A percentile compares a stretch with the other conserved stretches of the same genome.
These are phyloP conservation scores for Nakazawaea ishiwadae DNA, from an alignment of 805 yeast species.

Conservation along the genomic window DNA sequence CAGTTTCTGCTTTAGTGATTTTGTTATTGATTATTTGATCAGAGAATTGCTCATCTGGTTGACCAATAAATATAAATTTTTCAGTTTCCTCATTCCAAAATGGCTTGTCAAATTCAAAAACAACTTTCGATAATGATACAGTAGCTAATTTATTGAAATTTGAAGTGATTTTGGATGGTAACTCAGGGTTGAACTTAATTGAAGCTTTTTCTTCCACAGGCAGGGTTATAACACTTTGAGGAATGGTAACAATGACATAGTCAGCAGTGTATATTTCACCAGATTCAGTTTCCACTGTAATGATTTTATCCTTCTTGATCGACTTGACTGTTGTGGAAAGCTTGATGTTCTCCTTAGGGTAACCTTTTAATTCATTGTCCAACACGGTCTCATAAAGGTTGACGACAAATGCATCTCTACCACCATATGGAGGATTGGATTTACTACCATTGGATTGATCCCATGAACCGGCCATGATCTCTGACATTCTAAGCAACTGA, in stretches of 20 bases:
- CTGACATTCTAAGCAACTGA: slow-evolving; percentile 23
- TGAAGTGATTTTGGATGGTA: slow-evolving; percentile 28
- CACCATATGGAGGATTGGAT: slow-evolving; percentile 21
- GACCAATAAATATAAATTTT: slow-evolving; percentile 24
- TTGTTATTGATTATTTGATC: slow-evolving; percentile 11
- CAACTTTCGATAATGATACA: slow-evolving; percentile 42
- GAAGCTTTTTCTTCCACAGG: slow-evolving; percentile 23
- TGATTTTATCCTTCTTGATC: slow-evolving; percentile 22
- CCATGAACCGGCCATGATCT: slow-evolving; percentile 26
- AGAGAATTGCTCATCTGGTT: slow-evolving; percentile 22
- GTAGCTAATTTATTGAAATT: slow-evolving; percentile 28
- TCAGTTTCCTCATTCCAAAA: slow-evolving; percentile 40
- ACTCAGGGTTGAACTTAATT: slow-evolving; percentile 30
- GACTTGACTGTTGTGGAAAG: slow-evolving; percentile 19
- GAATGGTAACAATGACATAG: slow-evolving; percentile 44
- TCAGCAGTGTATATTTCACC: slow-evolving; percentile 24
- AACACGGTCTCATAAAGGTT: slow-evolving; percentile 24
- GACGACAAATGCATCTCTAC: slow-evolving; percentile 27
- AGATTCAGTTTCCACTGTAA: slow-evolving; percentile 16
- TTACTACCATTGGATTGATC: slow-evolving; percentile 23
- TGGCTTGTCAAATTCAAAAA: slow-evolving; percentile 39
- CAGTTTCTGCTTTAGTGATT: slow-evolving; percentile 2
- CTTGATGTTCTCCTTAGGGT: slow-evolving; percentile 20
- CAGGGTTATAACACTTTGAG: slow-evolving; percentile 42
- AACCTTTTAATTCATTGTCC: slow-evolving; percentile 22